Percentiles rank a stretch among this genome's conserved stretches.
Evolutionary conservation across 495 filamentous ascomycete species (phyloP).

Genomic region (Trichoderma virens): DNA sequence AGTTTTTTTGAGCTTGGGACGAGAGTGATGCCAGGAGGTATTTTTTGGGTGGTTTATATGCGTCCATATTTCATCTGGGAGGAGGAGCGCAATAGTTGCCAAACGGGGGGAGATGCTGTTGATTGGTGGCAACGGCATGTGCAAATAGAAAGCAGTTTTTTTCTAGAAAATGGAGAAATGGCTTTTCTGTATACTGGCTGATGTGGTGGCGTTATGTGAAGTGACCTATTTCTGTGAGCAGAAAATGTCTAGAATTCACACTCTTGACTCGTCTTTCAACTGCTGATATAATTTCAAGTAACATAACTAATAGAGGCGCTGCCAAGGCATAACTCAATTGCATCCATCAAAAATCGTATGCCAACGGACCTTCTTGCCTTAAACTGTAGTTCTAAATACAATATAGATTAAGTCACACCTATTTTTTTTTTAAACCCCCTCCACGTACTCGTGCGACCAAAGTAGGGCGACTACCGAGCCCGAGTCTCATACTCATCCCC

Average conservation of each 20-base stretch:
- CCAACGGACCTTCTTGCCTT: background rate
- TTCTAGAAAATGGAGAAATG: background rate
- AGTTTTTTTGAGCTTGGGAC: background rate
- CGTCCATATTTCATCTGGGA: no score
- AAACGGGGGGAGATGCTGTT: background rate
- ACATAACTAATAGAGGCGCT: background rate
- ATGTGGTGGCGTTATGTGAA: no score
- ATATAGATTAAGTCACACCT: conserved; percentile 12
- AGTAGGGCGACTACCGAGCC: no score
- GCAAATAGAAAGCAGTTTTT: background rate
- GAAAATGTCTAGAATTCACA: background rate
- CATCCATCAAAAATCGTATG: background rate
- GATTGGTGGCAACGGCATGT: background rate
- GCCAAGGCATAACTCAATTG: background rate
- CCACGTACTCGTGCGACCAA: no score
- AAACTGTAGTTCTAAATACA: background rate
- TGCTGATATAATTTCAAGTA: background rate
- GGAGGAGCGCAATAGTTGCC: no score
- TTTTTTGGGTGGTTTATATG: no score
- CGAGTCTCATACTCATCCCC: conserved; percentile 46
- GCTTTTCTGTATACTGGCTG: background rate
- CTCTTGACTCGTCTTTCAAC: background rate
- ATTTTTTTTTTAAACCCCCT: conserved; percentile 6
- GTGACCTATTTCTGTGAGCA: no score
- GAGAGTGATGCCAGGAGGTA: no score